Percentiles rank a stretch among this genome's conserved stretches.
phyloP scores from a whole-genome alignment of 345 rosid genomes.

The Abelmoschus esculentus region DNA sequence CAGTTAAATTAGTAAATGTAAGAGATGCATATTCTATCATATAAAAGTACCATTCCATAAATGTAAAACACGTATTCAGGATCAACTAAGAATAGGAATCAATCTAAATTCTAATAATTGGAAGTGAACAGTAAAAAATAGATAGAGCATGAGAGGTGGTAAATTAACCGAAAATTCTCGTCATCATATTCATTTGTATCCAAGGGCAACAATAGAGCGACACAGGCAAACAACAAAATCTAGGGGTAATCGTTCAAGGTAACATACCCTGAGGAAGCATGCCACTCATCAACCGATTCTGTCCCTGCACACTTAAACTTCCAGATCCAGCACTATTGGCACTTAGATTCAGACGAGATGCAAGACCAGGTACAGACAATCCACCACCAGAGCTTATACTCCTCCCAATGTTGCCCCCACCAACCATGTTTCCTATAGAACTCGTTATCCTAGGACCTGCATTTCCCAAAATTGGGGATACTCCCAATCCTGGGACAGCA shows the following conservation, averaged over 20 bases:
- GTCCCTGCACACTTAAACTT: constrained; percentile 71
- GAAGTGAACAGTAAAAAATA: not conserved
- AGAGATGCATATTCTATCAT: not conserved
- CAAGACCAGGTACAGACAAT: constrained; percentile 77
- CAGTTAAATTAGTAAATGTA: constrained; percentile 5
- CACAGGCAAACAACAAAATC: not conserved
- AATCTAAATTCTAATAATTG: not conserved
- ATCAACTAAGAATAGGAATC: not conserved
- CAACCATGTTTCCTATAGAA: constrained; percentile 93
- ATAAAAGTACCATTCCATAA: not conserved
- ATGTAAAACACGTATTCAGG: not conserved
- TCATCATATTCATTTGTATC: not conserved
- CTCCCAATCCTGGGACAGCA: constrained; percentile 85
- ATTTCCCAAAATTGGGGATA: constrained; percentile 82
- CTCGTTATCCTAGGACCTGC: constrained; percentile 79
- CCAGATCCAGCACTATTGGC: constrained; percentile 76
- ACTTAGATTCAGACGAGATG: constrained; percentile 67
- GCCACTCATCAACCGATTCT: constrained; percentile 76
- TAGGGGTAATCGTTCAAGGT: not conserved
- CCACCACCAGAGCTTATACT: constrained; percentile 83
- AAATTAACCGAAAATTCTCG: not conserved
- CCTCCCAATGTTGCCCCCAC: constrained; percentile 82
- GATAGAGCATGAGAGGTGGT: not conserved
- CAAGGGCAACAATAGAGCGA: not conserved
- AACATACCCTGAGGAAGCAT: constrained; percentile 86